phyloP scores from a whole-genome alignment of 305 asterid species.

The Fraxinus sp. region DNA sequence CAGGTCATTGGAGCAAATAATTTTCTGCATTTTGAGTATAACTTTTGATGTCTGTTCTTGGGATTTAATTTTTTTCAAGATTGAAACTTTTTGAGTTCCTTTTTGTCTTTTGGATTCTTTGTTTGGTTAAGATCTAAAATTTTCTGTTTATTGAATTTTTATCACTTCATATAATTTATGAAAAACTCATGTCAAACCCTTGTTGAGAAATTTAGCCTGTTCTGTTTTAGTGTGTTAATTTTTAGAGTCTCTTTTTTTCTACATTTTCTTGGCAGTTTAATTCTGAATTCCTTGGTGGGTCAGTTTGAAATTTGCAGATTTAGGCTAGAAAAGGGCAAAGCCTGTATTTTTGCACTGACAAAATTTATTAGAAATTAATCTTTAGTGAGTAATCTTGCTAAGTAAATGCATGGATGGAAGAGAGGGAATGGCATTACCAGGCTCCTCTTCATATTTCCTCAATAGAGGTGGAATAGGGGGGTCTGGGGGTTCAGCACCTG shows the following conservation, averaged over 20 bases:
- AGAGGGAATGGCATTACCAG: constrained; percentile 46
- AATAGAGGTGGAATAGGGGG: constrained; percentile 39
- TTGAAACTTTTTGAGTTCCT: neutral
- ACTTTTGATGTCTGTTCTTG: constrained; percentile 1
- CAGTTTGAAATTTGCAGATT: constrained; percentile 5
- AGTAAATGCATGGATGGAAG: constrained; percentile 61
- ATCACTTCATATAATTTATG: neutral
- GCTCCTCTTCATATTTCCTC: constrained; percentile 42
- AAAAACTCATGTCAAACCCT: constrained; percentile 18
- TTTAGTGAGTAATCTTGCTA: constrained; percentile 17
- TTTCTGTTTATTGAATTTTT: neutral
- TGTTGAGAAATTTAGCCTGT: neutral
- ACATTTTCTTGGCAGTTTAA: neutral
- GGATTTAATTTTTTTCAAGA: neutral
- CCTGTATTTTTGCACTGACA: neutral
- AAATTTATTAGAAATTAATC: neutral
- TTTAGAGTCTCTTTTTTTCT: neutral
- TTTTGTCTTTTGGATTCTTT: neutral
- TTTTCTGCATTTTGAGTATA: constrained; percentile 20
- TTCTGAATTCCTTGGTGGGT: neutral
- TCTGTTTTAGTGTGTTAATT: neutral
- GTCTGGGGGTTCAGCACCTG: constrained; percentile 30
- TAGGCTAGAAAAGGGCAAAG: neutral
- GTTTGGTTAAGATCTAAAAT: neutral
- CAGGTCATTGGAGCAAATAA: neutral